Evolutionary conservation across 2,329 filamentous ascomycete genomes (phyloP), one percentile per base, ranked within the genome.

Genomic region (Stemphylium beticola): DNA sequence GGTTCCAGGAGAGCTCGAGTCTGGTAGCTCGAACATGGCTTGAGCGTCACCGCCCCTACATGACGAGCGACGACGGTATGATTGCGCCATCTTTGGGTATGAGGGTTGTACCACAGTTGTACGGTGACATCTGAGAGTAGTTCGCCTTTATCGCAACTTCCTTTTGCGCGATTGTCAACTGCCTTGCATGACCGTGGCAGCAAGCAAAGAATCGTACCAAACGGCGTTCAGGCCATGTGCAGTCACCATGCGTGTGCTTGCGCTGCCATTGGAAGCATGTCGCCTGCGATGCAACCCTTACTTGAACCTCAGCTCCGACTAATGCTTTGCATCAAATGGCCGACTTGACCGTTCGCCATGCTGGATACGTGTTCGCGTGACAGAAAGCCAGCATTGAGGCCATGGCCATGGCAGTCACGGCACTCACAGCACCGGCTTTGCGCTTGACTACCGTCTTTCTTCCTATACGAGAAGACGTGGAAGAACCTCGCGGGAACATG

Each of bases 31-130:
- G 51, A 45, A 62, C 63, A 58, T 54, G 45, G 59, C 42, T 40
- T 45, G 55, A 58, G 36, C 49, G 38, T 66, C 61, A 64, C 59
- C 55, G 59, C 59, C 54, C 53, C 26, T 49, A 49, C 55, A 66
- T 64, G 63, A 59, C 63, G 61, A 66, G 59, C 63, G 55, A 61
- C 33, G 40, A 49, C 50, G 33, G 32, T 58, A 55, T 52, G 41
- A 58, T 58, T 55, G 55, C 57, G 55, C 51, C 46, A 60, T 60
- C 12, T 26, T 44, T 40, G 36, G 36, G 33, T 14, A 18, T 14
- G 36, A 47, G n/a, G 24, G 36, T 22, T 36, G 45, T 41, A 20
- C 33, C 31, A 55, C 22, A 18, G 24, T 29, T 24, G 37, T n/a
- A 22, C 37, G 37, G 37, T 39, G 37, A 39, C 36, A 46, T 31